Evolutionary conservation across 2,329 filamentous ascomycete genomes (phyloP).

Genomic region (Nothopassalora personata): DNA sequence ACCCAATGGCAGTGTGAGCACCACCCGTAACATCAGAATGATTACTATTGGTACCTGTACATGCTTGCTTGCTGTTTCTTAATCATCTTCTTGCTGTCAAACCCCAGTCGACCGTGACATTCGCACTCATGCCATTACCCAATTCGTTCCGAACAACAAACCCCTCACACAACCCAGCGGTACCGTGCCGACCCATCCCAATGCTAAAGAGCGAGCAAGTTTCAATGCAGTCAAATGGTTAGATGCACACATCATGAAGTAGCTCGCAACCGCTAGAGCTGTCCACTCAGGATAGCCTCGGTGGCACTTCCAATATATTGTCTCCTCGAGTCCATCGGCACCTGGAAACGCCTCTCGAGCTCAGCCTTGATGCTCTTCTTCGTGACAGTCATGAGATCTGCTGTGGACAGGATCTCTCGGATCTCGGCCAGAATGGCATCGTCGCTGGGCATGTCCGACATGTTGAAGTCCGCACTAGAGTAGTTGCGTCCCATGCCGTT

Average conservation of each 20-base stretch:
- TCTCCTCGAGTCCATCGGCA: conserved; percentile 79
- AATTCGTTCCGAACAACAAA: background rate
- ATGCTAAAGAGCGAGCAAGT: background rate
- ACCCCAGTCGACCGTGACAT: background rate
- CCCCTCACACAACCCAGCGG: background rate
- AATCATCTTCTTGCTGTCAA: background rate
- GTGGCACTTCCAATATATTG: conserved; percentile 66
- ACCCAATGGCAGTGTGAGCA: background rate
- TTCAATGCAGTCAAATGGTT: background rate
- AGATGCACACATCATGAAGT: background rate
- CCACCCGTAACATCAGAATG: background rate
- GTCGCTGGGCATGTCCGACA: conserved; percentile 70
- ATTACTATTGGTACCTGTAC: background rate
- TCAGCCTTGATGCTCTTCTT: conserved; percentile 98
- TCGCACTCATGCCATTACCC: background rate
- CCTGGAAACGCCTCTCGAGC: conserved; percentile 82
- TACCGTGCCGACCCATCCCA: background rate
- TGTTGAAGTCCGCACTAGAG: conserved; percentile 57
- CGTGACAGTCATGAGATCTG: conserved; percentile 94
- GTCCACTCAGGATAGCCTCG: conserved; percentile 39
- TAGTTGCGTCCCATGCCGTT: conserved; percentile 31
- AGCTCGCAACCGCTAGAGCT: conserved; percentile 27
- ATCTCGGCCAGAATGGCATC: conserved; percentile 91
- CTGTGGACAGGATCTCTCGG: conserved; percentile 81
- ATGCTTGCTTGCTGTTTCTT: background rate